Evolutionary conservation across 805 yeast genomes (phyloP), one percentile per base, ranked within the genome.

Genomic region (Metschnikowia kunwiensis): DNA sequence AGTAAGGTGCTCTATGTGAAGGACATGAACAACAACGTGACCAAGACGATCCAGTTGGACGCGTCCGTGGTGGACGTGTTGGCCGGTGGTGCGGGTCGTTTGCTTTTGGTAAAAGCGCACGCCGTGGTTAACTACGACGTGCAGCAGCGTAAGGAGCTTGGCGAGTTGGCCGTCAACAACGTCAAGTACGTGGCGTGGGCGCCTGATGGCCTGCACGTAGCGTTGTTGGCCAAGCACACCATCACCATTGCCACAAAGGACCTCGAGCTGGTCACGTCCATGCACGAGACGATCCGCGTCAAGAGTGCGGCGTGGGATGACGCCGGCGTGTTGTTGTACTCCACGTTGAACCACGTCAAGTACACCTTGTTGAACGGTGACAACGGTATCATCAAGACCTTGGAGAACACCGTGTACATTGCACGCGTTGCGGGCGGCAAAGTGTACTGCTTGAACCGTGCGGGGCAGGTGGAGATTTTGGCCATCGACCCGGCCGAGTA

Each of bases 221-320:
- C 98, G 2, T 69, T 93, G 37, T 72, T 88, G 60, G 79, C 95
- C 15, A 93, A 91, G 60, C 99, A 93, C 63, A 84, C 93, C 14
- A 85, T 93, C 52, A 84, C 95, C 10, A 80, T 93, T 52, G 95
- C 89, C 19, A 80, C 78, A 52, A 82, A 80, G 59, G 82, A 78
- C 46, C 73, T 91, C 51, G 88, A 86, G 57, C 65, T 79, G 39
- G 70, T 88, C 26, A 80, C 91, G 36, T 79, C 95, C 2, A 75
- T 88, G 78, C 97, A 88, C 59, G 99, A 93, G 70, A 91, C 97
- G 3, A 93, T 93, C 50, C 75, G 98, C 60, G 87, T 93, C 55
- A 93, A 93, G 70, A 81, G 94, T 66, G 97, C 96, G 30, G 86
- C 95, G 13, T 93, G 97, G 97, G 97, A 93, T 61, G 96, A 88